phyloP scores from a whole-genome alignment of 768 basidiomycete genomes.

The Coprinopsis sp. region DNA sequence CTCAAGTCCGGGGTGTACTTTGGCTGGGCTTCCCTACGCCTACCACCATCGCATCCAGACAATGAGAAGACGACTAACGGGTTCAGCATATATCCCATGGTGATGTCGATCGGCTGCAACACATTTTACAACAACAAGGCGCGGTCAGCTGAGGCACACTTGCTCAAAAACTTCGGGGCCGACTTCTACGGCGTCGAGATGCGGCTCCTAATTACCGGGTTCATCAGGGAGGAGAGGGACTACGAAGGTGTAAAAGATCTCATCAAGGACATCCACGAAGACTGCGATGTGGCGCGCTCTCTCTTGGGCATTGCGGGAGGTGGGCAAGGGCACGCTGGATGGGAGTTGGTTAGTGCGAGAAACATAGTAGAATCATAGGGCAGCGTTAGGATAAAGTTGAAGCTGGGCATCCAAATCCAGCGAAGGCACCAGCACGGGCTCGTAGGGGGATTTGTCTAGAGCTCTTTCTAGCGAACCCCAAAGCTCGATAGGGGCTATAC shows the following conservation, averaged over 20 bases:
- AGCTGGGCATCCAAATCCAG: too few relatives aligned
- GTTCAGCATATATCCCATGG: conserved; percentile 26
- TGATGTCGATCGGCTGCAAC: conserved; percentile 27
- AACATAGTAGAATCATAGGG: too few relatives aligned
- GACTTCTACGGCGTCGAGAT: conserved; percentile 28
- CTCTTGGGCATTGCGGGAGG: conserved; percentile 23
- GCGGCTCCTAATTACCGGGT: conserved; percentile 20
- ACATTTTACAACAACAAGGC: conserved; percentile 20
- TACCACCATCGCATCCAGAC: conserved; percentile 17
- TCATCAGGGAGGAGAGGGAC: conserved; percentile 19
- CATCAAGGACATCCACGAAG: conserved; percentile 24
- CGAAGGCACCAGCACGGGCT: too few relatives aligned
- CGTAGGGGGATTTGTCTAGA: too few relatives aligned
- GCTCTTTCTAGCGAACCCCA: too few relatives aligned
- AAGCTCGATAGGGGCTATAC: too few relatives aligned
- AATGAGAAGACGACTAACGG: conserved; percentile 5
- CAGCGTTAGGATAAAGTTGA: too few relatives aligned
- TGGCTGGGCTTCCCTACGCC: conserved; percentile 21
- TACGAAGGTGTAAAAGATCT: conserved; percentile 16
- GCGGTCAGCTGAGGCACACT: conserved; percentile 25
- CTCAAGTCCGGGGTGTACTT: conserved; percentile 25
- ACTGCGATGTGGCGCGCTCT: conserved; percentile 25
- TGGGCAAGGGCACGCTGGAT: conserved; percentile 21
- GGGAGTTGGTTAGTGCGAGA: conserved; percentile 22
- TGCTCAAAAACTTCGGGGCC: conserved; percentile 22